A percentile compares a stretch with the other conserved stretches of the same genome.
These are phyloP conservation scores for Rhizoctonia solani DNA, from an alignment of 1,284 basidiomycete species.

Conservation along the genomic window DNA sequence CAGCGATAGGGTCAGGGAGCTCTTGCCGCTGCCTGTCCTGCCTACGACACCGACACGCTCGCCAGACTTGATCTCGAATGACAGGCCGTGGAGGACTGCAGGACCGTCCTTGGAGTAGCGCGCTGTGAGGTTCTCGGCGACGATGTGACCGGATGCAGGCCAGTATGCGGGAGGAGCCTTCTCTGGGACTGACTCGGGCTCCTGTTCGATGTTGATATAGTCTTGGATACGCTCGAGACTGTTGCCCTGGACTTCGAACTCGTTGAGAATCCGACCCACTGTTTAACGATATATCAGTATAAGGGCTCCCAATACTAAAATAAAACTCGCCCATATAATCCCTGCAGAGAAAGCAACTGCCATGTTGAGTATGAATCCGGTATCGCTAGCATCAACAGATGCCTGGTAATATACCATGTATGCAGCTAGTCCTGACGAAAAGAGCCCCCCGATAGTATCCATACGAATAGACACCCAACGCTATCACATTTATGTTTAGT, in stretches of 20 bases:
- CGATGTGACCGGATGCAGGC: constrained; percentile 71
- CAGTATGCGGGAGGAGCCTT: constrained; percentile 71
- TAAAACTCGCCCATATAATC: constrained; percentile 28
- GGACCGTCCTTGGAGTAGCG: constrained; percentile 59
- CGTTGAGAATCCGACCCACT: constrained; percentile 47
- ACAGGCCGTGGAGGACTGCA: constrained; percentile 58
- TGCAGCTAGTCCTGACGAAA: constrained; percentile 36
- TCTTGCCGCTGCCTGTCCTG: no score
- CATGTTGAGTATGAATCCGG: constrained; percentile 37
- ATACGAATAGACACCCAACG: constrained; percentile 38
- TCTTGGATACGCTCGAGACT: constrained; percentile 76
- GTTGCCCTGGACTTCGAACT: constrained; percentile 49
- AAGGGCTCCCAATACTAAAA: no score
- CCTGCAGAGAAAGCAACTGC: constrained; percentile 35
- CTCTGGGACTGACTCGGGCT: constrained; percentile 56
- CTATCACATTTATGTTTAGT: neutral
- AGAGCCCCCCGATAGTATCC: constrained; percentile 36
- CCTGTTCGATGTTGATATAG: constrained; percentile 74
- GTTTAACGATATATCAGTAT: neutral
- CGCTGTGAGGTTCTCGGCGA: constrained; percentile 64
- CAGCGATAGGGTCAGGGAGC: constrained; percentile 49
- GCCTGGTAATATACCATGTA: constrained; percentile 21
- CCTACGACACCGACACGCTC: no score
- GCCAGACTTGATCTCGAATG: constrained; percentile 60
- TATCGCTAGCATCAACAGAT: constrained; percentile 29